phyloP scores from a whole-genome alignment of 2,329 filamentous ascomycete species.

The Zelopaecilomyces penicillatus region DNA sequence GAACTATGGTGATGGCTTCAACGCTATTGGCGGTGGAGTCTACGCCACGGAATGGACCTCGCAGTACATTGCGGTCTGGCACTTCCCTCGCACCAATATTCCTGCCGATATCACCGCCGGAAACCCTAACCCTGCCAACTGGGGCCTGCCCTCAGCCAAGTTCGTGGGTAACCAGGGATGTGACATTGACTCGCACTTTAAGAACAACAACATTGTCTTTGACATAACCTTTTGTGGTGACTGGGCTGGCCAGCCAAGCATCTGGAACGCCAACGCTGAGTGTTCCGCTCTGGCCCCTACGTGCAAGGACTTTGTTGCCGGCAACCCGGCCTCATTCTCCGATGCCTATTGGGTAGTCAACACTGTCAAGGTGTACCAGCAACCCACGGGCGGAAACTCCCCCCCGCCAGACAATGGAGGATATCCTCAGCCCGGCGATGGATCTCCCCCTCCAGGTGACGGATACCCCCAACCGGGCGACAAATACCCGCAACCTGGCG shows the following conservation, averaged over 20 bases:
- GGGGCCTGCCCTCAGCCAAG: constrained; percentile 59
- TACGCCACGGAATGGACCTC: constrained; percentile 73
- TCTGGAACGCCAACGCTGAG: constrained; percentile 50
- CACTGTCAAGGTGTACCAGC: constrained; percentile 54
- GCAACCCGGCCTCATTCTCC: constrained; percentile 60
- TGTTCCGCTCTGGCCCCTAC: constrained; percentile 54
- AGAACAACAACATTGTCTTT: constrained; percentile 66
- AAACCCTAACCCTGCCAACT: constrained; percentile 56
- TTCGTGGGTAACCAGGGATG: constrained; percentile 62
- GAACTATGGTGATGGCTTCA: constrained; percentile 63
- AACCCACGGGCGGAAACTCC: not conserved
- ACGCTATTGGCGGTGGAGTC: constrained; percentile 58
- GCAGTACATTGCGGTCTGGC: constrained; percentile 66
- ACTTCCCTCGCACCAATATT: constrained; percentile 61
- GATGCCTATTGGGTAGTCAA: constrained; percentile 74
- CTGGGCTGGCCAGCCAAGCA: constrained; percentile 60
- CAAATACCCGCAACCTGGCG: too few species aligned
- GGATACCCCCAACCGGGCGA: too few species aligned
- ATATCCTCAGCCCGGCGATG: too few species aligned
- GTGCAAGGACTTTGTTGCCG: constrained; percentile 64
- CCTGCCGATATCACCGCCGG: constrained; percentile 54
- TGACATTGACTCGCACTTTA: constrained; percentile 62
- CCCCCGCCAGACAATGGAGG: too few species aligned
- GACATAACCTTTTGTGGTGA: constrained; percentile 81
- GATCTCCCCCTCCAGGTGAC: too few species aligned